Percentiles rank a stretch among this genome's conserved stretches.
These are phyloP conservation scores for Achlya hypogyna DNA, from an alignment of 352 stramenopile genomes.

Conservation along the genomic window DNA sequence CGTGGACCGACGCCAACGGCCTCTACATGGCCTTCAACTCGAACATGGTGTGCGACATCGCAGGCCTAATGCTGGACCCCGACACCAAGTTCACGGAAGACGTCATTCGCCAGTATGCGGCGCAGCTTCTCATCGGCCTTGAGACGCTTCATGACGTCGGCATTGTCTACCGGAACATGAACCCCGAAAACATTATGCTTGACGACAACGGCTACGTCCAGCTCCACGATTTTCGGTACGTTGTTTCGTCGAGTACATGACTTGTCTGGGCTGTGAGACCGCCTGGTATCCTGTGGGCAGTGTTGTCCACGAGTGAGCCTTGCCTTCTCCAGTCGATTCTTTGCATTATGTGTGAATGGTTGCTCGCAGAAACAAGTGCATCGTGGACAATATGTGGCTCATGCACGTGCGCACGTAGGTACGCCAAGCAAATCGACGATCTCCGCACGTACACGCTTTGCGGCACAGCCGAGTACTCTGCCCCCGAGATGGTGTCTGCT, in stretches of 20 bases:
- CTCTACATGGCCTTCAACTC: conserved; percentile 75
- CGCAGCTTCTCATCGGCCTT: conserved; percentile 70
- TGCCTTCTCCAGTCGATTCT: background rate
- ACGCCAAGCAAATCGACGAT: conserved; percentile 33
- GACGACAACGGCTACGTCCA: conserved; percentile 73
- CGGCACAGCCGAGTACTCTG: conserved; percentile 83
- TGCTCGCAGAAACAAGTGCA: background rate
- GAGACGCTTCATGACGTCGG: conserved; percentile 75
- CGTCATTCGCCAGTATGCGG: conserved; percentile 46
- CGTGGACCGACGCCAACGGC: conserved; percentile 68
- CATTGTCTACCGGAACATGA: conserved; percentile 77
- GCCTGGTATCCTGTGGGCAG: background rate
- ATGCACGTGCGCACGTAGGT: conserved; percentile 2
- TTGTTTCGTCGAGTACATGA: background rate
- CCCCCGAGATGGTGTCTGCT: conserved; percentile 81
- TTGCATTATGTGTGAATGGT: background rate
- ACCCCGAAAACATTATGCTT: conserved; percentile 77
- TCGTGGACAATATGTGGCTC: background rate
- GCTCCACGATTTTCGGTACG: conserved; percentile 73
- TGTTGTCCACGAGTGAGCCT: background rate
- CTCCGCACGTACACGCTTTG: conserved; percentile 82
- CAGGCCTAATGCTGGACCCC: conserved; percentile 47
- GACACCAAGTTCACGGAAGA: conserved; percentile 43
- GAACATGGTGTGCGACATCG: conserved; percentile 56
- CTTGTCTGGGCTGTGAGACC: background rate